Base-by-base conservation (phyloP, 2,329 filamentous ascomycete species). In the Apiospora arundinis region DNA sequence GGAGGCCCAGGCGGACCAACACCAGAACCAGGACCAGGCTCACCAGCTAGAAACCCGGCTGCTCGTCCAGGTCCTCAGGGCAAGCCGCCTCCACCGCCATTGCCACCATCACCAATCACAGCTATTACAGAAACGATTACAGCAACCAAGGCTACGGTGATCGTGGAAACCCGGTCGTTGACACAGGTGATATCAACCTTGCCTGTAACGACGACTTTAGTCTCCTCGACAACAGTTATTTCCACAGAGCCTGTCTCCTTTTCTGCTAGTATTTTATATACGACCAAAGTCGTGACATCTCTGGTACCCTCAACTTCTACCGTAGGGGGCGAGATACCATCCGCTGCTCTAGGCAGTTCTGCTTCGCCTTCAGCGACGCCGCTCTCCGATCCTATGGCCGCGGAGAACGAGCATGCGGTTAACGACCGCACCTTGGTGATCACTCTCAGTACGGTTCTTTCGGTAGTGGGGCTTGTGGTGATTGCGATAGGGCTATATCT, bases 391-490 rank as follows among this genome's bases (percentile, higher is more conserved):
- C 23, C 12, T 12, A 69, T 49, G 67, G 67, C 46, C 42, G 23
- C 67, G 21, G 32, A 69, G 8, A 40, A 56, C 21, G 49, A 63
- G 52, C 44, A 70, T 67, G 42, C 70, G 42, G 66, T 21, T 21
- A 72, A 79, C 74, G 80, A 82, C 75, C 81, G 82, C 60, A 86
- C 81, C 9, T 80, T 87, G 40, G 83, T 87, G 72, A 87, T 90
- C 73, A 82, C 84, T 67, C 82, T 90, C 48, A 85, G 86, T 77
- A 86, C 85, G 12, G 81, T 84, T 1, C 75, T 86, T 42, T 84
- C 84, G n/a, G 83, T 87, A 63, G 81, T 87, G 1, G 84, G 81
- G 12, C 74, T 86, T 42, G 74, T 83, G 21, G 67, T 85, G 68
- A 77, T 86, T 67, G 80, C 80, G 4, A 76, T 77, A 6, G 75